These are phyloP conservation scores for Jatropha podagrica DNA, from an alignment of 441 rosid genomes.

Conservation along the genomic window DNA sequence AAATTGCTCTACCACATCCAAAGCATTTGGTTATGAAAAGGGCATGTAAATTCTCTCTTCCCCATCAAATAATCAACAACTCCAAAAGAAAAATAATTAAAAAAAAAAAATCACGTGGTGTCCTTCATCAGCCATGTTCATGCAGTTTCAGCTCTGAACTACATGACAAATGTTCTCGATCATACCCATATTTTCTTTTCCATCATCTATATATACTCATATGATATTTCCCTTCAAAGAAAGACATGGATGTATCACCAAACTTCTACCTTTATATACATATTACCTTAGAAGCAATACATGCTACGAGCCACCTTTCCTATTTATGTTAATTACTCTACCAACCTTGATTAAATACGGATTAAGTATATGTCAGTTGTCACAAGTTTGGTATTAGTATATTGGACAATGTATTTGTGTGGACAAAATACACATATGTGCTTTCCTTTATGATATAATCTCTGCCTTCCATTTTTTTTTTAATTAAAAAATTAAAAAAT, in stretches of 20 bases:
- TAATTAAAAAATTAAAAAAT: too few relatives aligned
- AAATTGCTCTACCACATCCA: not conserved
- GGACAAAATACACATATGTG: too few relatives aligned
- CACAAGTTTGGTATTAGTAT: not conserved
- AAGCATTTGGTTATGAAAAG: not conserved
- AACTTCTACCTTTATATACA: not conserved
- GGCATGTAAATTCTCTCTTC: not conserved
- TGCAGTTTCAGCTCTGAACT: constrained; percentile 17
- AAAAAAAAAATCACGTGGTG: constrained; percentile 21
- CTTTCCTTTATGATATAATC: too few relatives aligned
- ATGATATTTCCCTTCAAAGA: not conserved
- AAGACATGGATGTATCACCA: constrained; percentile 8
- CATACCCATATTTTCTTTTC: not conserved
- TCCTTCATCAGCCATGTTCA: constrained; percentile 29
- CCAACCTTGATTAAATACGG: constrained; percentile 30
- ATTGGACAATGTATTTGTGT: too few relatives aligned
- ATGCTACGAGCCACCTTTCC: not conserved
- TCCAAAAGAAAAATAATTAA: not conserved
- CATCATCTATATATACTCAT: not conserved
- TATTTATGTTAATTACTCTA: not conserved
- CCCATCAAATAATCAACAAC: not conserved
- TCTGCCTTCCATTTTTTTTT: too few relatives aligned
- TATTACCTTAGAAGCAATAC: not conserved
- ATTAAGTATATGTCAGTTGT: not conserved
- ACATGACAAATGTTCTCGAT: constrained; percentile 26